phyloP scores from a whole-genome alignment of 2,329 filamentous ascomycete species.

The Curvularia sp. region DNA sequence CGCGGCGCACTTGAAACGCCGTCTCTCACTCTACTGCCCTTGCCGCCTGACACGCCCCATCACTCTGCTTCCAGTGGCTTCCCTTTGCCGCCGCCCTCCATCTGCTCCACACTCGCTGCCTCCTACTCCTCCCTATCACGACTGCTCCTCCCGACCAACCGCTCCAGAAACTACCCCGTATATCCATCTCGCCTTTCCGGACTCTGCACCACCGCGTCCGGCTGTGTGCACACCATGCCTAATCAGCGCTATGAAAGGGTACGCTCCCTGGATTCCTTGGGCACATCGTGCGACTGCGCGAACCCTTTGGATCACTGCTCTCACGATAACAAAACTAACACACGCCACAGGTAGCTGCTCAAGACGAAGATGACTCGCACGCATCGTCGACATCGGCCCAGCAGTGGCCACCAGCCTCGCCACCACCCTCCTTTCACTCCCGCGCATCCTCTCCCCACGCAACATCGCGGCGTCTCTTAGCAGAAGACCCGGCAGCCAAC shows the following conservation, averaged over 20 bases:
- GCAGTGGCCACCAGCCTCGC: conserved; percentile 55
- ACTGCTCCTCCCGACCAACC: background rate
- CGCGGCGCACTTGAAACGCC: conserved; percentile 18
- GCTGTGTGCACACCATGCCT: conserved; percentile 49
- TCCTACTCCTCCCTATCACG: background rate
- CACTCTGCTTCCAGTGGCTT: background rate
- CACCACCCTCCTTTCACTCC: conserved; percentile 84
- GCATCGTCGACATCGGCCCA: conserved; percentile 31
- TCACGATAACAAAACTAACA: conserved; percentile 25
- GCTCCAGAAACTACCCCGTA: background rate
- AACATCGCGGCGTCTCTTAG: conserved; percentile 60
- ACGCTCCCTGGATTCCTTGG: conserved; percentile 36
- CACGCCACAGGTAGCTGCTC: conserved; percentile 50
- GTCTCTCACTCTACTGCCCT: conserved; percentile 13
- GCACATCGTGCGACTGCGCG: conserved; percentile 21
- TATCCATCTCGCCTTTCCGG: conserved; percentile 1
- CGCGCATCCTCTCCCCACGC: conserved; percentile 71
- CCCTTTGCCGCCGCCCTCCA: conserved; percentile 14
- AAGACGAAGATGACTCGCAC: conserved; percentile 54
- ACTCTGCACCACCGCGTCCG: conserved; percentile 14
- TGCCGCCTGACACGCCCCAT: conserved; percentile 16
- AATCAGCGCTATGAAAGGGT: conserved; percentile 59
- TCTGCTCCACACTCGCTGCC: conserved; percentile 16
- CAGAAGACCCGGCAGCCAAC: conserved; percentile 59
- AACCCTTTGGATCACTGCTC: conserved; percentile 10